Conservation (phyloP, 2,329 filamentous ascomycete species). For the Huntiella bhutanensis region DNA sequence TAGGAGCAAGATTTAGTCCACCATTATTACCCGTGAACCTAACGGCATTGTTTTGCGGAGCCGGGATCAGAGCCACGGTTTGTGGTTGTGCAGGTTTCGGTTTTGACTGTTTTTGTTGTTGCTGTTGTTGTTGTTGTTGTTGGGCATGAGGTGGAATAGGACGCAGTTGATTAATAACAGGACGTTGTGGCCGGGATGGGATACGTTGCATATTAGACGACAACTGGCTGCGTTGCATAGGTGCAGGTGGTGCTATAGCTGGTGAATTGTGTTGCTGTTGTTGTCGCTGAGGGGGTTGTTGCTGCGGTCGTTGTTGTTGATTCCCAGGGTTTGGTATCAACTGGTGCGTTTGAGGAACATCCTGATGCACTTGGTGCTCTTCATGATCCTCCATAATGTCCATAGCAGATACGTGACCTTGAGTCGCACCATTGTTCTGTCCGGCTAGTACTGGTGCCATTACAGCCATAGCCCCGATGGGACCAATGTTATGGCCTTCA, state of each 20-base stretch:
- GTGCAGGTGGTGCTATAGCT: too few relatives aligned
- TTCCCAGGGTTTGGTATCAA: not conserved
- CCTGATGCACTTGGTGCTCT: not conserved
- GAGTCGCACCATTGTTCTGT: too few relatives aligned
- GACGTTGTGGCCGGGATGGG: too few relatives aligned
- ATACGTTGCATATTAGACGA: too few relatives aligned
- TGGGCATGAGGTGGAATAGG: not conserved
- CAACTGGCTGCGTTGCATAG: too few relatives aligned
- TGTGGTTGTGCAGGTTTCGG: not conserved
- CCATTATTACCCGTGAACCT: slow-evolving; percentile 11
- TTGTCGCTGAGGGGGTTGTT: not conserved
- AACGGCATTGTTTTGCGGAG: slow-evolving; percentile 11
- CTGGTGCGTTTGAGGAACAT: not conserved
- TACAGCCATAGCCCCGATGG: not conserved
- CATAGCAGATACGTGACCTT: not conserved
- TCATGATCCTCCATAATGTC: not conserved
- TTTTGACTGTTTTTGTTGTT: not conserved
- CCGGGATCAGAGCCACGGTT: not conserved
- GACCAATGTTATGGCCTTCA: slow-evolving; percentile 13
- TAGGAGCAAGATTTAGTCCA: slow-evolving; percentile 32
- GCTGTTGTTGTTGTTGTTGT: not conserved
- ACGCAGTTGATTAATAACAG: too few relatives aligned
- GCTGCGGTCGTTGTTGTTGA: not conserved
- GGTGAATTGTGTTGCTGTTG: not conserved
- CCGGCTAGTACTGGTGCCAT: too few relatives aligned